Percentiles rank a stretch among this genome's conserved stretches.
These are phyloP conservation scores for Rhytidiadelphus loreus DNA, from an alignment of 225 moss, liverwort and hornwort species.

Conservation along the genomic window DNA sequence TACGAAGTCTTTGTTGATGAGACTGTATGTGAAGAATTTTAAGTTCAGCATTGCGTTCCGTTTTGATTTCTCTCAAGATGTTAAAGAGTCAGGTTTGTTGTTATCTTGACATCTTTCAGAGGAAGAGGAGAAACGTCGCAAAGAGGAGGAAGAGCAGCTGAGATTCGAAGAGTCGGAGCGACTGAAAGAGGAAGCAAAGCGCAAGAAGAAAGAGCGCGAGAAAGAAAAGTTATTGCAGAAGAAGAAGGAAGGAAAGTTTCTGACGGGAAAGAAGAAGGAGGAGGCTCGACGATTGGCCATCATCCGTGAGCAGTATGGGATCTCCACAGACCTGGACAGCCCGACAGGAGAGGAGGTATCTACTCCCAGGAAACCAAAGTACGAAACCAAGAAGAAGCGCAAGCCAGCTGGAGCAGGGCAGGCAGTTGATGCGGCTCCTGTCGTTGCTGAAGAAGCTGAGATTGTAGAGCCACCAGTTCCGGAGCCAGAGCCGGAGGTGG, in stretches of 20 bases:
- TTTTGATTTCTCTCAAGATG: background rate
- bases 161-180: constrained; percentile 71
- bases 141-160: constrained; percentile 89
- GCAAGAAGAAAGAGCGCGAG: constrained; percentile 79
- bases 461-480: constrained; percentile 25
- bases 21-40: background rate
- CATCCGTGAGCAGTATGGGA: constrained; percentile 84
- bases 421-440: constrained; percentile 23
- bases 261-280: constrained; percentile 94
- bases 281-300: constrained; percentile 80
- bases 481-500: constrained; percentile 30
- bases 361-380: constrained; percentile 74
- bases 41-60: background rate
- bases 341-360: constrained; percentile 40
- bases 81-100: background rate
- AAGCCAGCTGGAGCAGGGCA: constrained; percentile 47
- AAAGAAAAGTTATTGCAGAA: constrained; percentile 96
- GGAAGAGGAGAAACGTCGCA: constrained; percentile 78
- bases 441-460: constrained; percentile 29
- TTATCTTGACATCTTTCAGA: constrained; percentile 24
- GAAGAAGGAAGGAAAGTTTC: constrained; percentile 90
- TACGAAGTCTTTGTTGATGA: background rate
- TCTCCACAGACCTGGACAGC: constrained; percentile 49
- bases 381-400: constrained; percentile 87
- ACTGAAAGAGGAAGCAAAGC: constrained; percentile 83